Evolutionary conservation across 345 rosid species (phyloP).

Genomic region (Eucalyptus globulus): DNA sequence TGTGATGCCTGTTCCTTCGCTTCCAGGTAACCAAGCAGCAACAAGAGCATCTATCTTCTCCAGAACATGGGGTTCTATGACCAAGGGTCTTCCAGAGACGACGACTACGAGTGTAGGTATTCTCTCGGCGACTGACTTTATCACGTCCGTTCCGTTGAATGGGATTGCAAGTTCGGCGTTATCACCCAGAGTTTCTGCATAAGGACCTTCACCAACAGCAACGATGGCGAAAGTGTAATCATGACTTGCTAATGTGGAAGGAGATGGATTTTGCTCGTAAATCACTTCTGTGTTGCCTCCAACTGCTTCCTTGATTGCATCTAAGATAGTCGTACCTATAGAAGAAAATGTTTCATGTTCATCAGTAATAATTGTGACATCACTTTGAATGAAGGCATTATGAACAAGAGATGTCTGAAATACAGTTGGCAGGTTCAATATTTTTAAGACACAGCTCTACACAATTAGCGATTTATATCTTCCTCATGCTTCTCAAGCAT

Average conservation of each 20-base stretch:
- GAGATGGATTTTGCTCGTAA: conserved; percentile 44
- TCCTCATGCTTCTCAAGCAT: neutral
- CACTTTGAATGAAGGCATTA: neutral
- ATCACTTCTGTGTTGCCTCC: conserved; percentile 58
- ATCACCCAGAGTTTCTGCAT: conserved; percentile 65
- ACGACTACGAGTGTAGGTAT: conserved; percentile 51
- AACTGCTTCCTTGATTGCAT: conserved; percentile 45
- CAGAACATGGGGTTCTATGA: conserved; percentile 35
- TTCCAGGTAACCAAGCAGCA: conserved; percentile 95
- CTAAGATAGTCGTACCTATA: conserved; percentile 74
- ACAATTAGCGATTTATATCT: neutral
- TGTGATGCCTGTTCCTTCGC: conserved; percentile 54
- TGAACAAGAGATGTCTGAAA: neutral
- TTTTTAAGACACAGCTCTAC: neutral
- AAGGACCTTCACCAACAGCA: conserved; percentile 75
- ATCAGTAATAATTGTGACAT: neutral
- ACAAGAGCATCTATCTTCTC: conserved; percentile 52
- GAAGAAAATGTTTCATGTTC: neutral
- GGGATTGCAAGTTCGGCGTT: conserved; percentile 52
- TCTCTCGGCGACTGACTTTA: conserved; percentile 37
- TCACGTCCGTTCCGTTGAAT: conserved; percentile 34
- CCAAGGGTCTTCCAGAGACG: conserved; percentile 72
- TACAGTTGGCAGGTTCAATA: neutral
- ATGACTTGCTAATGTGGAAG: conserved; percentile 27
- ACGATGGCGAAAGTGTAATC: conserved; percentile 54